Evolutionary conservation across 2,329 filamentous ascomycete species (phyloP).

Genomic region (Beauveria varroae): DNA sequence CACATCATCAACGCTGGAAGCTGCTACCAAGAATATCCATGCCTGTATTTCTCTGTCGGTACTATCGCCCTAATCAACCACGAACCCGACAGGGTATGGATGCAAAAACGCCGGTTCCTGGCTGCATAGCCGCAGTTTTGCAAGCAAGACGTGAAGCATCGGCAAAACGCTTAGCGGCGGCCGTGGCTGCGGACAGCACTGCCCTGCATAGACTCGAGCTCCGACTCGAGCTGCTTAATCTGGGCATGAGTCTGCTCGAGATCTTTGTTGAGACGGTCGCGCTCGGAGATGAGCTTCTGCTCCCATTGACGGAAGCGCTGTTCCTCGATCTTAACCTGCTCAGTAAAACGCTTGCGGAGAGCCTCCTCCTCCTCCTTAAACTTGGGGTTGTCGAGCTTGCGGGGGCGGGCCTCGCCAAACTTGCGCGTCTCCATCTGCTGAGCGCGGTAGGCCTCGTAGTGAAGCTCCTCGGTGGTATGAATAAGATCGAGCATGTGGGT

Average conservation of each 20-base stretch:
- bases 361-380: conserved; percentile 99
- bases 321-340: conserved; percentile 99
- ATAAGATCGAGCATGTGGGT: conserved; percentile 99
- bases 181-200: conserved; percentile 85
- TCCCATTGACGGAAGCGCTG: conserved; percentile 99
- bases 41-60: conserved; percentile 19
- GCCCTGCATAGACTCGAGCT: conserved; percentile 91
- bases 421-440: conserved; percentile 99
- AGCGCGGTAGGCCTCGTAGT: conserved; percentile 98
- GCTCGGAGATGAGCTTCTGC: conserved; percentile 98
- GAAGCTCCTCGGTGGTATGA: conserved; percentile 97
- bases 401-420: conserved; percentile 92
- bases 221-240: conserved; percentile 85
- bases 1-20: neutral
- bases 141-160: conserved; percentile 8
- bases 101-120: conserved; percentile 16
- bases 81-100: conserved; percentile 24
- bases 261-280: conserved; percentile 99
- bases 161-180: conserved; percentile 58
- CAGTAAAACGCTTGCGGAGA: conserved; percentile 96
- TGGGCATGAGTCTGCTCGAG: conserved; percentile 93
- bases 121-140: conserved; percentile 23
- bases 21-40: conserved; percentile 22
- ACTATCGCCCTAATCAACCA: conserved; percentile 23
- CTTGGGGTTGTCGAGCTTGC: conserved; percentile 99